phyloP scores from a whole-genome alignment of 176 grass and related monocot genomes.

The Aegilops speltoides region DNA sequence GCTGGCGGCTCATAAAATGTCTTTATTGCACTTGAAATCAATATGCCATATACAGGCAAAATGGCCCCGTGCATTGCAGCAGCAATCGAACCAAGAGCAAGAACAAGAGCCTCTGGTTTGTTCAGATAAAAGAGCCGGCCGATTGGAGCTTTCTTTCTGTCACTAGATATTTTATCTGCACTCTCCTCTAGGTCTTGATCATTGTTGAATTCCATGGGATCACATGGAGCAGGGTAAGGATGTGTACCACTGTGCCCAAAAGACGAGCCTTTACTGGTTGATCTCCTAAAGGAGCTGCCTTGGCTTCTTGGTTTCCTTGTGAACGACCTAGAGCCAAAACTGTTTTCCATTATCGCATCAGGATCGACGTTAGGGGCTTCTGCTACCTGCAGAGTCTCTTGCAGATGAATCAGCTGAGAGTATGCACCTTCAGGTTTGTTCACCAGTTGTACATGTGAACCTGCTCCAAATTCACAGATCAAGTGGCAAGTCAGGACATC shows the following conservation, averaged over 20 bases:
- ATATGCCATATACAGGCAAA: conserved; percentile 56
- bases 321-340: conserved; percentile 23
- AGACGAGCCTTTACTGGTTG: conserved; percentile 52
- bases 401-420: conserved; percentile 75
- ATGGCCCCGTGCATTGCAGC: conserved; percentile 51
- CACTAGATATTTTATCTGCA: background rate
- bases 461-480: conserved; percentile 38
- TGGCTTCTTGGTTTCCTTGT: conserved; percentile 42
- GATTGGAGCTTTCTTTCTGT: conserved; percentile 50
- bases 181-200: conserved; percentile 24
- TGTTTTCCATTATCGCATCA: conserved; percentile 28
- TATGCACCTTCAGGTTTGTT: conserved; percentile 63
- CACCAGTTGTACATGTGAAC: conserved; percentile 64
- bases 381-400: conserved; percentile 44
- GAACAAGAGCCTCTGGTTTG: conserved; percentile 64
- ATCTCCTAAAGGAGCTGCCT: conserved; percentile 30
- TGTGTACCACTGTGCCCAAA: conserved; percentile 46
- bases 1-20: conserved; percentile 66
- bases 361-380: conserved; percentile 21
- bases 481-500: background rate
- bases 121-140: conserved; percentile 65
- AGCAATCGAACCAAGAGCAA: conserved; percentile 59
- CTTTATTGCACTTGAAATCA: conserved; percentile 80
- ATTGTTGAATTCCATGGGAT: conserved; percentile 41
- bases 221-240: conserved; percentile 39